Evolutionary conservation across 345 rosid genomes (phyloP).

Genomic region (Atalantia buxifolia): DNA sequence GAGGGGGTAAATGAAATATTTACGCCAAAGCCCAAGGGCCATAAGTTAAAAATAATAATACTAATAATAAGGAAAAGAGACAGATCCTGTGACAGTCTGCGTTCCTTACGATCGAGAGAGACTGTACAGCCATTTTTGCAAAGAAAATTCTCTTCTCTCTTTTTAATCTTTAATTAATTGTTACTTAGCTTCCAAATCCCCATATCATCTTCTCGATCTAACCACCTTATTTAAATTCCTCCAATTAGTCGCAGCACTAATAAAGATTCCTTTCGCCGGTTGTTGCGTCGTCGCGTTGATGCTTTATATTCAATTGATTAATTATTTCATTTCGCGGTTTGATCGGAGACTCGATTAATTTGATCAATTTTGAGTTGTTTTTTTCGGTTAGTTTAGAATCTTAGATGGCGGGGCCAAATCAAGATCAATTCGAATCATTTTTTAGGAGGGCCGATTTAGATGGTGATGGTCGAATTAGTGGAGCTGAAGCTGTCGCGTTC

Average conservation of each 20-base stretch:
- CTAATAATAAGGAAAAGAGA: too few species aligned
- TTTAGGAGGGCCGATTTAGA: conserved; percentile 94
- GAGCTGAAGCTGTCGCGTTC: conserved; percentile 85
- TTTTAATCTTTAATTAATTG: neutral
- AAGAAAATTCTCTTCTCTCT: neutral
- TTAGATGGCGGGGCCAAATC: conserved; percentile 51
- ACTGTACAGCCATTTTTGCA: neutral
- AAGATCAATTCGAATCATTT: conserved; percentile 79
- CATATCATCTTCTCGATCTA: conserved; percentile 19
- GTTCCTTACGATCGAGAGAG: neutral
- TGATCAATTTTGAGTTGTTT: neutral
- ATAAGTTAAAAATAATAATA: too few species aligned
- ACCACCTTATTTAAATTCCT: neutral
- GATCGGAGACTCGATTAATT: conserved; percentile 4
- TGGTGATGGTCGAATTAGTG: conserved; percentile 92
- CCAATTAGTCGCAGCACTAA: neutral
- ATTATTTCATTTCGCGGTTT: neutral
- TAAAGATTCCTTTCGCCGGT: neutral
- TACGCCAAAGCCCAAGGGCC: neutral
- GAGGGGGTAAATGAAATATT: neutral
- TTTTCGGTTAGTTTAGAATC: neutral
- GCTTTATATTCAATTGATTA: neutral
- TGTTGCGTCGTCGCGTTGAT: neutral
- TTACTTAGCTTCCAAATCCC: neutral
- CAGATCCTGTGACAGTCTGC: neutral